A percentile compares a stretch with the other conserved stretches of the same genome.
Evolutionary conservation across 2,329 filamentous ascomycete genomes (phyloP).

Genomic region (Paraphaeosphaeria sporulosa): DNA sequence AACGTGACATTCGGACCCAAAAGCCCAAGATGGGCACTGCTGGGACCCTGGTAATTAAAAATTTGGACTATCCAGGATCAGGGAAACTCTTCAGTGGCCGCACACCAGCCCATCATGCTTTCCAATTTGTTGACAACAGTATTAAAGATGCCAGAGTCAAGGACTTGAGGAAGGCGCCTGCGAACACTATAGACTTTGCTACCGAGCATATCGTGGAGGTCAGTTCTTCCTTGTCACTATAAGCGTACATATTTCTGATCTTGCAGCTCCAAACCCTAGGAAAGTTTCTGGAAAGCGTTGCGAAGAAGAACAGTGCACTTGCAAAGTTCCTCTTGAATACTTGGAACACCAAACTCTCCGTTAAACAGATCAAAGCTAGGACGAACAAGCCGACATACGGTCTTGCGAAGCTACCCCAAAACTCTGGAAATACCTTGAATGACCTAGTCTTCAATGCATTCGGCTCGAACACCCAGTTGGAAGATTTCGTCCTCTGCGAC

Average conservation of each 20-base stretch:
- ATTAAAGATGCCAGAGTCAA: background rate
- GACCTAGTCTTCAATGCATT: background rate
- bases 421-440: background rate
- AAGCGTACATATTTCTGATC: too few relatives aligned
- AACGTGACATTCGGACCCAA: too few relatives aligned
- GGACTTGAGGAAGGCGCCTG: background rate
- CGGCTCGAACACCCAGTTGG: background rate
- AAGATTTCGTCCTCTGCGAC: background rate
- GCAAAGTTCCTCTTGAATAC: background rate
- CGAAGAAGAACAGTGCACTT: background rate
- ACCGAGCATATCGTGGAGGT: slow-evolving; percentile 7
- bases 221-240: background rate
- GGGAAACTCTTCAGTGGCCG: background rate
- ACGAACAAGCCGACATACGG: background rate
- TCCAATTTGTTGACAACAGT: background rate
- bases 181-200: background rate
- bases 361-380: background rate
- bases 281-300: background rate
- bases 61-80: slow-evolving; percentile 3
- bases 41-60: background rate
- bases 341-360: background rate
- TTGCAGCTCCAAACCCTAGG: too few relatives aligned
- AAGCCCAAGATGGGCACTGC: too few relatives aligned
- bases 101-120: background rate
- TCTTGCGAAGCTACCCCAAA: too few relatives aligned